Base-by-base conservation (phyloP, 176 grass and related monocot species). In the Chrysopogon serrulatus region DNA sequence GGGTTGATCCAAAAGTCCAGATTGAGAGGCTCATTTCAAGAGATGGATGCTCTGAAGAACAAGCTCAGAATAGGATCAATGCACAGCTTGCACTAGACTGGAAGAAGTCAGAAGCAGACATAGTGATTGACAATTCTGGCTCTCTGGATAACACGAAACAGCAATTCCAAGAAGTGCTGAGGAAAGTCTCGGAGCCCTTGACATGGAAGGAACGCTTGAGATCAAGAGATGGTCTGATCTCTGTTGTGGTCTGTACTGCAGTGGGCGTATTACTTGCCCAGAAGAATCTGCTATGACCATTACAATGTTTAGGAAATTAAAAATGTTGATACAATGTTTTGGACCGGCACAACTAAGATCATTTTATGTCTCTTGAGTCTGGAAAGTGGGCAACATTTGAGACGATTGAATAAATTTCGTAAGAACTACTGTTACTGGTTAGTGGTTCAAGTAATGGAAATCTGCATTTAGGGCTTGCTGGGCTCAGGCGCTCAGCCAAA, bases 51-150 rank as follows among this genome's bases (percentile, higher is more conserved):
- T 84, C 86, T 28, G 88, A 90, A 59, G 95, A 95, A 69, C 81
- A 93, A 82, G 95, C 92, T 45, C 84, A 59, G 31, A 86, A 88
- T 40, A 92, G 79, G 79, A 98, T 98, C 69, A 74, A 91, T 18
- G 88, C 90, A 0, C 95, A 98, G 78, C 88, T 90, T 88, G 71
- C 74, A 0, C 72, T 98, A 10, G 86, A 95, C 69, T 88, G 82
- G 90, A 98, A 98, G 67, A 85, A 87, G 67, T 83, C 87, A 0
- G 90, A 98, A 79, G 95, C 95, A 0, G 79, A 95, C 92, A 87
- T 98, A 82, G 88, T 95, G 28, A 90, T 98, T 2, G 37, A 95
- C 86, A 98, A 98, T 80, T 98, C 95, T 0, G 82, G 90, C 8
- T 86, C 84, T 0, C 61, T 93, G 19, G 92, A 95, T 76, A 87